Evolutionary conservation across 2,329 filamentous ascomycete species (phyloP), one percentile per base, ranked within the genome.

Genomic region (Trichoderma pleuroti): DNA sequence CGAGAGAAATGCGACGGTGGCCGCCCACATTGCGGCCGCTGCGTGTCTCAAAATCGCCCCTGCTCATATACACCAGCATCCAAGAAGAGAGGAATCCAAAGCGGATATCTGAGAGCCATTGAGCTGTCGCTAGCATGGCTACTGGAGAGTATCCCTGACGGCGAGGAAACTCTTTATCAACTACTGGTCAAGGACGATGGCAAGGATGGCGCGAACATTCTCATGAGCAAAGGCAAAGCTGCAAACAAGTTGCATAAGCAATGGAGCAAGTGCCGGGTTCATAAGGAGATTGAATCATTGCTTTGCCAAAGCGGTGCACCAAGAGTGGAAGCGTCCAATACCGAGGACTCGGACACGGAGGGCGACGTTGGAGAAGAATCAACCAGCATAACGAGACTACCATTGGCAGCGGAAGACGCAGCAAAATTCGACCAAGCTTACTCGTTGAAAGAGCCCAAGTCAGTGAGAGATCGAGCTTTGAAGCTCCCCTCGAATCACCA

Each of bases 1-100:
- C 66, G 66, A n/a, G 66, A 68, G 56, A 61, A 49, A 52, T 68
- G 66, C 5, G 66, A 68, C 9, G 66, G 66, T 14, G 26, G 21
- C 2, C 66, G 39, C 28, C 66, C 66, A 12, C 56, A 60, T 12
- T 68, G 66, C 21, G 56, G 66, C 39, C 66, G 66, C 5, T 68
- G 66, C 5, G 56, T 39, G 21, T 61, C 66, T 52, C 66, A 68
- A 21, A 28, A 34, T 9, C 66, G 66, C 14, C 24, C 56, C 16
- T 68, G 66, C 46, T 68, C 66, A 36, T 68, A 68, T 36, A 68
- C 66, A 24, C 66, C 66, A 18, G 30, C 66, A 21, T 68, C 66
- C 16, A 68, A 68, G 56, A 68, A 68, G 56, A 61, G 66, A 52
- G 66, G 66, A 6, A 68, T 68, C 16, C 66, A 68, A 52, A 61